A percentile compares a stretch with the other conserved stretches of the same genome.
These are phyloP conservation scores for Fusarium xylarioides DNA, from an alignment of 2,329 filamentous ascomycete genomes.

Conservation along the genomic window DNA sequence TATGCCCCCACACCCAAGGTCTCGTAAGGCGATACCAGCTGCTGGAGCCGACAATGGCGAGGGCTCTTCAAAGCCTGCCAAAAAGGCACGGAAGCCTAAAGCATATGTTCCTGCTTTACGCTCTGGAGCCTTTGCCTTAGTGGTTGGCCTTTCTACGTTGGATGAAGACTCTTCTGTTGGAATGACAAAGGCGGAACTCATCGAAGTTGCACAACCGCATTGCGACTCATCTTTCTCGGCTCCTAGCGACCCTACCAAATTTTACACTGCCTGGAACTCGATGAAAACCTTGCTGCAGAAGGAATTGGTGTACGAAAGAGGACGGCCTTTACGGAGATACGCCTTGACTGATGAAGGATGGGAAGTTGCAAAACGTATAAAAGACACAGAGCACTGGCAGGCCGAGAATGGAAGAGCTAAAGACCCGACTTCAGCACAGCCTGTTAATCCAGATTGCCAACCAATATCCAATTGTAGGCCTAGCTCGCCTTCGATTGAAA, in stretches of 20 bases:
- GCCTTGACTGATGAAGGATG: conserved; percentile 79
- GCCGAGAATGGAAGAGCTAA: conserved; percentile 34
- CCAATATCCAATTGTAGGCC: background rate
- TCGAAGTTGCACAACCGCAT: conserved; percentile 74
- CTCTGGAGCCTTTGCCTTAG: conserved; percentile 78
- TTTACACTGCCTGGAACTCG: conserved; percentile 83
- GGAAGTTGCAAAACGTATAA: conserved; percentile 75
- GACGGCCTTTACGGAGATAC: conserved; percentile 74
- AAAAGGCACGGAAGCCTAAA: conserved; percentile 68
- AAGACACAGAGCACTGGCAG: conserved; percentile 57
- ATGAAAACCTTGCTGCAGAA: conserved; percentile 80
- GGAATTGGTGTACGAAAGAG: conserved; percentile 76
- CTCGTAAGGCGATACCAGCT: conserved; percentile 51
- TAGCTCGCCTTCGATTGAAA: conserved; percentile 32
- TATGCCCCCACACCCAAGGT: conserved; percentile 68
- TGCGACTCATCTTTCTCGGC: conserved; percentile 78
- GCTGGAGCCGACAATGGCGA: conserved; percentile 47
- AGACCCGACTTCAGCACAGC: conserved; percentile 5
- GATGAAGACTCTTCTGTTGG: conserved; percentile 62
- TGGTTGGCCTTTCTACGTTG: conserved; percentile 71
- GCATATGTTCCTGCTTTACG: conserved; percentile 76
- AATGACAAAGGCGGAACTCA: conserved; percentile 73
- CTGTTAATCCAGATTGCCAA: background rate
- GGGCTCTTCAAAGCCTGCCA: conserved; percentile 54
- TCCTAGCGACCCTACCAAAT: conserved; percentile 72